A percentile compares a stretch with the other conserved stretches of the same genome.
phyloP scores from a whole-genome alignment of 2,329 filamentous ascomycete species.

The Colletotrichum lupini region DNA sequence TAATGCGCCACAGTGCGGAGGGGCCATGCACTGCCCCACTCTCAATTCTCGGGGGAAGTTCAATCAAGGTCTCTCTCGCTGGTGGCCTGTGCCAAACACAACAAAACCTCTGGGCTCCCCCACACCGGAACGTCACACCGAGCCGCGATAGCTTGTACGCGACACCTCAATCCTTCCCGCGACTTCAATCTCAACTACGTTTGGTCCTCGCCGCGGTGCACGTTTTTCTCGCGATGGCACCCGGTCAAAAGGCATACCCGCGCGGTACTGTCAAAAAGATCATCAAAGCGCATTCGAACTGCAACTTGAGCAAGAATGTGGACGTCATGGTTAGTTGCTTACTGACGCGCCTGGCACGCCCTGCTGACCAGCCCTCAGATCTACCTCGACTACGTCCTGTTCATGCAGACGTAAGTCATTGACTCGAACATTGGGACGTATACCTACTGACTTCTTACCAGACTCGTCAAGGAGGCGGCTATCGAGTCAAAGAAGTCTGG shows the following conservation, averaged over 20 bases:
- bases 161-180: background rate
- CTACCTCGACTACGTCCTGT: slow-evolving; percentile 85
- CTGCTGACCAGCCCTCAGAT: slow-evolving; percentile 64
- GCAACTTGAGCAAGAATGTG: slow-evolving; percentile 83
- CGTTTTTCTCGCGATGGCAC: slow-evolving; percentile 58
- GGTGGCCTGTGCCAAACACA: slow-evolving; percentile 15
- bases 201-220: background rate
- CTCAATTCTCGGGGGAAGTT: background rate
- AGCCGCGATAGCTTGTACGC: background rate
- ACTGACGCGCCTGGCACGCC: slow-evolving; percentile 40
- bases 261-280: slow-evolving; percentile 89
- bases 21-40: slow-evolving; percentile 3
- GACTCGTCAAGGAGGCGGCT: slow-evolving; percentile 79
- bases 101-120: slow-evolving; percentile 3
- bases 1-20: slow-evolving; percentile 1
- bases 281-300: slow-evolving; percentile 86
- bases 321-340: slow-evolving; percentile 77
- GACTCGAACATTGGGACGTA: background rate
- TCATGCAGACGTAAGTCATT: slow-evolving; percentile 71
- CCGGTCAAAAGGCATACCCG: slow-evolving; percentile 82
- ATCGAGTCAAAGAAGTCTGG: slow-evolving; percentile 81
- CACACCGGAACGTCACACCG: slow-evolving; percentile 23
- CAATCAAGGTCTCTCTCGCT: slow-evolving; percentile 20
- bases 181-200: background rate
- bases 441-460: slow-evolving; percentile 4